Evolutionary conservation across 2,329 filamentous ascomycete species (phyloP).

Genomic region (Sarocladium oryzae): DNA sequence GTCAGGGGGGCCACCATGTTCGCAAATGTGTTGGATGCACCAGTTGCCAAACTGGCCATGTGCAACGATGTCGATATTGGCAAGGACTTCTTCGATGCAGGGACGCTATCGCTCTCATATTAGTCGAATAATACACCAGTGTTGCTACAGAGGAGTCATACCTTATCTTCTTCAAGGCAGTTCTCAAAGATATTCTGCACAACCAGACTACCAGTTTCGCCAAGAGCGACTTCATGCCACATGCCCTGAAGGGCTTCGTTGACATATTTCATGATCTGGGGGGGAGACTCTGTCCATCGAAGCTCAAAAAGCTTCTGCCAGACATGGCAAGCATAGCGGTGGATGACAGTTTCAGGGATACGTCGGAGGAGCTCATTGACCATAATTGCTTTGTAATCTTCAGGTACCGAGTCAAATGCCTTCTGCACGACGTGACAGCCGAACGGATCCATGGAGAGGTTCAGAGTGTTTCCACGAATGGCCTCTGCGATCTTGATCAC

Average conservation of each 20-base stretch:
- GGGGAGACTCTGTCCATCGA: slow-evolving; percentile 88
- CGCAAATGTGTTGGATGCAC: slow-evolving; percentile 99
- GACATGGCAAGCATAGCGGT: slow-evolving; percentile 97
- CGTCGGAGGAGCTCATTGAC: slow-evolving; percentile 93
- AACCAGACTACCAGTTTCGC: slow-evolving; percentile 94
- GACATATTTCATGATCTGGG: slow-evolving; percentile 97
- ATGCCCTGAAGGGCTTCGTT: slow-evolving; percentile 92
- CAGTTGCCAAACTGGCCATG: slow-evolving; percentile 99
- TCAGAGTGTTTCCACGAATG: slow-evolving; percentile 89
- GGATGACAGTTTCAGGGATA: slow-evolving; percentile 96
- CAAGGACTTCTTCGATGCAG: slow-evolving; percentile 92
- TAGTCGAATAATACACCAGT: neutral
- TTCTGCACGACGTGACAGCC: slow-evolving; percentile 98
- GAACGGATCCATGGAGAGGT: slow-evolving; percentile 96
- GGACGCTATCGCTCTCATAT: slow-evolving; percentile 60
- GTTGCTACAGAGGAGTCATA: slow-evolving; percentile 32
- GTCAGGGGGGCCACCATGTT: slow-evolving; percentile 86
- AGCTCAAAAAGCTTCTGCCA: slow-evolving; percentile 99
- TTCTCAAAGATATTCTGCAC: slow-evolving; percentile 99
- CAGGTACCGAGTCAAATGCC: slow-evolving; percentile 94
- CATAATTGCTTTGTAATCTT: slow-evolving; percentile 97
- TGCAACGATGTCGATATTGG: slow-evolving; percentile 91
- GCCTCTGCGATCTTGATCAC: slow-evolving; percentile 90
- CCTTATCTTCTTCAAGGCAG: slow-evolving; percentile 97
- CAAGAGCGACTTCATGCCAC: slow-evolving; percentile 98